phyloP scores from a whole-genome alignment of 768 basidiomycete genomes.

The Tricholomella constricta region DNA sequence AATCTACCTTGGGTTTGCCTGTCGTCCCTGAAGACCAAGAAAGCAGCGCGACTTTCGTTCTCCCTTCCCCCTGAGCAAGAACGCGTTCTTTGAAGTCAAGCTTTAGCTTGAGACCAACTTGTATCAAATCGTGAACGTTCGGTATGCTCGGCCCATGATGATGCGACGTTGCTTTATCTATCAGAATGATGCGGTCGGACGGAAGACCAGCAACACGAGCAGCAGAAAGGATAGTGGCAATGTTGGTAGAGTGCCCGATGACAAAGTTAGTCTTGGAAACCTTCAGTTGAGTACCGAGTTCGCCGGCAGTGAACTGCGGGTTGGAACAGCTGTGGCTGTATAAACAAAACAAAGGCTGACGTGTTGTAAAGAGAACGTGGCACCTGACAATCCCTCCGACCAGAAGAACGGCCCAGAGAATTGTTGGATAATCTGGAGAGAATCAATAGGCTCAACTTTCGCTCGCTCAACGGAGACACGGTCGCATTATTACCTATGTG shows the following conservation, averaged over 20 bases:
- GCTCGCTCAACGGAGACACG: not conserved
- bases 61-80: constrained; percentile 54
- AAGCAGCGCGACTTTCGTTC: constrained; percentile 59
- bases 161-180: constrained; percentile 26
- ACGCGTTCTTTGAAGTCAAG: constrained; percentile 42
- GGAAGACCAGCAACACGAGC: constrained; percentile 36
- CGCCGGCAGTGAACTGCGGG: constrained; percentile 52
- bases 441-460: not conserved
- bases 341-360: constrained; percentile 5
- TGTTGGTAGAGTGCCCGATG: constrained; percentile 42
- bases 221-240: constrained; percentile 40
- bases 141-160: constrained; percentile 11
- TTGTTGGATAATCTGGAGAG: constrained; percentile 44
- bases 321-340: constrained; percentile 50
- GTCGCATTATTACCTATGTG: constrained; percentile 42
- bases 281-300: constrained; percentile 53
- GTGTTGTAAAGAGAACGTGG: constrained; percentile 12
- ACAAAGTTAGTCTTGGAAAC: constrained; percentile 44
- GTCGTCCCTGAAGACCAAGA: constrained; percentile 73
- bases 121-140: constrained; percentile 29
- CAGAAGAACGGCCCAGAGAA: constrained; percentile 52
- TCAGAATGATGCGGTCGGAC: constrained; percentile 39
- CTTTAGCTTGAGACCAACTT: constrained; percentile 21
- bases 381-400: constrained; percentile 57
- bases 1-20: constrained; percentile 58